Evolutionary conservation across 2,329 filamentous ascomycete species (phyloP).

Genomic region (Ambrosiella cleistominuta): DNA sequence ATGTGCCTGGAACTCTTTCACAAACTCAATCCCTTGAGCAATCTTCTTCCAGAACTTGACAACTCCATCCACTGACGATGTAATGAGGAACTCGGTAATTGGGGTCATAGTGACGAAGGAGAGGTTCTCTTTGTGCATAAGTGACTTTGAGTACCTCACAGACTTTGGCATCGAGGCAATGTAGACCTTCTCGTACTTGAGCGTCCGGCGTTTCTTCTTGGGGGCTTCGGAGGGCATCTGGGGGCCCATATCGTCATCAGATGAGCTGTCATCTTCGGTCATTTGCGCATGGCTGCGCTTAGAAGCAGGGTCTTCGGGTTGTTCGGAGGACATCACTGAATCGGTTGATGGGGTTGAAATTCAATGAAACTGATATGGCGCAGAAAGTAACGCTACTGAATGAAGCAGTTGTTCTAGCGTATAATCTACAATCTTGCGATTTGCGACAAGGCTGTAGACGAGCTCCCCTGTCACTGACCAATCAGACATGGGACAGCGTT

Average conservation of each 20-base stretch:
- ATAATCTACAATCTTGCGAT: not conserved
- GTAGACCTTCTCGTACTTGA: slow-evolving; percentile 92
- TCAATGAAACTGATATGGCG: not conserved
- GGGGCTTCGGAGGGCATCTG: slow-evolving; percentile 59
- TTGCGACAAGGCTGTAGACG: slow-evolving; percentile 5
- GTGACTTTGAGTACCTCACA: slow-evolving; percentile 72
- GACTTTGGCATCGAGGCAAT: slow-evolving; percentile 72
- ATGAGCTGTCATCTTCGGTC: slow-evolving; percentile 34
- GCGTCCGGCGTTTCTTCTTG: slow-evolving; percentile 78
- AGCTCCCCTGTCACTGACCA: not conserved
- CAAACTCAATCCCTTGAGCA: slow-evolving; percentile 79
- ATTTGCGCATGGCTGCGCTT: slow-evolving; percentile 40
- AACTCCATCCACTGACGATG: slow-evolving; percentile 81
- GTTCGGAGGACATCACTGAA: slow-evolving; percentile 4
- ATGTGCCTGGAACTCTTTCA: slow-evolving; percentile 94
- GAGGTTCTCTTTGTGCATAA: slow-evolving; percentile 97
- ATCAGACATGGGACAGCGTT: not conserved
- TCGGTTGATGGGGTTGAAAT: not conserved
- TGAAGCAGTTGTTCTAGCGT: not conserved
- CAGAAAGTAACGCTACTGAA: not conserved
- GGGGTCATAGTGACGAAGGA: slow-evolving; percentile 78
- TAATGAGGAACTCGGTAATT: slow-evolving; percentile 86
- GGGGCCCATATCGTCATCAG: slow-evolving; percentile 64
- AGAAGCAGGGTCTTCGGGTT: slow-evolving; percentile 9
- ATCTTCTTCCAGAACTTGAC: slow-evolving; percentile 99